phyloP scores from a whole-genome alignment of 139 green algal genomes.

The Trebouxia sp. region DNA sequence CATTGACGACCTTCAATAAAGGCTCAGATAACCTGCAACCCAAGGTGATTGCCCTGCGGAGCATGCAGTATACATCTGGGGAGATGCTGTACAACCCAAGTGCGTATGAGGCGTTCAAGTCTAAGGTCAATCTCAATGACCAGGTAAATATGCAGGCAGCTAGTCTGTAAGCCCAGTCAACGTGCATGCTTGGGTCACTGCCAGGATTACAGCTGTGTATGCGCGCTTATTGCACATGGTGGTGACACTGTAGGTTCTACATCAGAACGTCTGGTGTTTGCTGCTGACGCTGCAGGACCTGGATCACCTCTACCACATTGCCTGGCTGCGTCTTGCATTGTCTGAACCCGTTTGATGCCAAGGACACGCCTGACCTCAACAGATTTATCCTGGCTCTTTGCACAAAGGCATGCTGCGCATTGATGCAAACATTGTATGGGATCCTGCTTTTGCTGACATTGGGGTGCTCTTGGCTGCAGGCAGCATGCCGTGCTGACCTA shows the following conservation, averaged over 20 bases:
- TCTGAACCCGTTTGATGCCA: too few relatives aligned
- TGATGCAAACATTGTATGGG: not conserved
- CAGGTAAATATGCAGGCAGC: too few relatives aligned
- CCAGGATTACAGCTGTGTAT: too few relatives aligned
- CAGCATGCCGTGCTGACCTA: conserved; percentile 7
- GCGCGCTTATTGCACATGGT: too few relatives aligned
- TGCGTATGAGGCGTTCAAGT: conserved; percentile 37
- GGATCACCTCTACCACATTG: too few relatives aligned
- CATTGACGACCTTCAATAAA: conserved; percentile 50
- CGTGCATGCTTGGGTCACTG: not conserved
- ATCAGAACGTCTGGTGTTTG: too few relatives aligned
- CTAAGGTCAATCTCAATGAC: conserved; percentile 43
- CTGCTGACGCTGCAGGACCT: too few relatives aligned
- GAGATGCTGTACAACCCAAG: conserved; percentile 53
- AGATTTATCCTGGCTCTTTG: not conserved
- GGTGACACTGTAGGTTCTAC: too few relatives aligned
- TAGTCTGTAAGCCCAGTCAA: too few relatives aligned
- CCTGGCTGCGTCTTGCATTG: too few relatives aligned
- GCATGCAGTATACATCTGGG: conserved; percentile 37
- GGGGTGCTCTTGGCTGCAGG: not conserved
- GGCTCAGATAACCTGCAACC: conserved; percentile 27
- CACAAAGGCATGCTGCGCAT: not conserved
- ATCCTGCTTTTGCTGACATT: not conserved
- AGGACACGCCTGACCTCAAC: too few relatives aligned
- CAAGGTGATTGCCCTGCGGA: conserved; percentile 48